A percentile compares a stretch with the other conserved stretches of the same genome.
Evolutionary conservation across 495 filamentous ascomycete species (phyloP).

Genomic region (Hyaloscypha hepaticicola): DNA sequence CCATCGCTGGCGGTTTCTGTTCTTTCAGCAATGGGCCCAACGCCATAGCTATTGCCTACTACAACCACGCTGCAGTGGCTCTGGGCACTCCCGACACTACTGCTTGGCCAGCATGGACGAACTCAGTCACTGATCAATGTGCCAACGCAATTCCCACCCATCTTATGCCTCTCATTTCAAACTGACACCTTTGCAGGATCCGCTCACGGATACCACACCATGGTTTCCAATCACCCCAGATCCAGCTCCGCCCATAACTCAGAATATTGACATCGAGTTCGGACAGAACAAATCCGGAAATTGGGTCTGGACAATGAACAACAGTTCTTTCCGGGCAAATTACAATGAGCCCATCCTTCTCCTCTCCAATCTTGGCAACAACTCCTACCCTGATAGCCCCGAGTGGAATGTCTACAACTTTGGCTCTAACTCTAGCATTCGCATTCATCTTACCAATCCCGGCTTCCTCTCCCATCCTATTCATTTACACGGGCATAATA

Average conservation of each 20-base stretch:
- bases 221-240: slow-evolving; percentile 19
- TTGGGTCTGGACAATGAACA: slow-evolving; percentile 57
- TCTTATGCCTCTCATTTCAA: neutral
- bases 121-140: slow-evolving; percentile 10
- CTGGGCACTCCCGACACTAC: slow-evolving; percentile 12
- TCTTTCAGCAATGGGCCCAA: slow-evolving; percentile 41
- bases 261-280: slow-evolving; percentile 43
- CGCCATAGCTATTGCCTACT: slow-evolving; percentile 51
- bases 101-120: slow-evolving; percentile 19
- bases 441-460: slow-evolving; percentile 55
- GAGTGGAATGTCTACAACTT: slow-evolving; percentile 60
- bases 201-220: slow-evolving; percentile 10
- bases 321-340: slow-evolving; percentile 53
- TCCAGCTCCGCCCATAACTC: slow-evolving; percentile 43
- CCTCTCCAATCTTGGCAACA: slow-evolving; percentile 50
- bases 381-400: slow-evolving; percentile 39
- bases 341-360: slow-evolving; percentile 60
- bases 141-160: slow-evolving; percentile 9
- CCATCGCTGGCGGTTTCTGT: slow-evolving; percentile 37
- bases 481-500: slow-evolving; percentile 61
- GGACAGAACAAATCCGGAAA: slow-evolving; percentile 49
- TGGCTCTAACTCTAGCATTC: slow-evolving; percentile 45
- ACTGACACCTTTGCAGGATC: slow-evolving; percentile 16
- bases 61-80: slow-evolving; percentile 24
- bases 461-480: slow-evolving; percentile 45